Evolutionary conservation across 2,329 filamentous ascomycete genomes (phyloP).

Genomic region (Pleoardoris graminearum): DNA sequence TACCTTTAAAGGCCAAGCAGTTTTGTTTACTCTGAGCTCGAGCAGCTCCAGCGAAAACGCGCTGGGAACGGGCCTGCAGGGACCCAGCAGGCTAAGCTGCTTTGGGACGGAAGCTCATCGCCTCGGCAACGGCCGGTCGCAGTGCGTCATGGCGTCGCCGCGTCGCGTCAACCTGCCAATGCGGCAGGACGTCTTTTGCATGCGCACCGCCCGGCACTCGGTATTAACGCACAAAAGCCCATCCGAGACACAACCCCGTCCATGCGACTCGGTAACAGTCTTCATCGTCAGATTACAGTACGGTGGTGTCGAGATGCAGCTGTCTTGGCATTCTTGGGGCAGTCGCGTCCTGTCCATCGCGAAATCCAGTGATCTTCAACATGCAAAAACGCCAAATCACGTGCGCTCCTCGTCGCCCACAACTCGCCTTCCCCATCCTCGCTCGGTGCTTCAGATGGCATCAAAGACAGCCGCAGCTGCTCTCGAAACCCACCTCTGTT

Average conservation of each 20-base stretch:
- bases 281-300: background rate
- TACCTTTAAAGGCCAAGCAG: constrained; percentile 8
- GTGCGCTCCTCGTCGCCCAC: background rate
- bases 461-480: background rate
- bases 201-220: background rate
- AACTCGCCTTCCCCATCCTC: constrained; percentile 19
- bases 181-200: background rate
- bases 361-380: background rate
- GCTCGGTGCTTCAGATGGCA: background rate
- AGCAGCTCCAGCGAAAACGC: background rate
- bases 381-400: constrained; percentile 9
- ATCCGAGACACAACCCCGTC: too few relatives aligned
- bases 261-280: background rate
- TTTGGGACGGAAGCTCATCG: background rate
- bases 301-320: background rate
- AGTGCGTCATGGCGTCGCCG: background rate
- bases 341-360: constrained; percentile 6
- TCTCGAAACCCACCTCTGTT: background rate
- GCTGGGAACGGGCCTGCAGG: background rate
- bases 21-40: background rate
- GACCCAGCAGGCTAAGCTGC: background rate
- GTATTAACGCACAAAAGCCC: background rate
- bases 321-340: background rate
- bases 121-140: constrained; percentile 3
- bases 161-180: background rate